Conservation (phyloP, 306 rosid genomes). For the Neltuma alba region DNA sequence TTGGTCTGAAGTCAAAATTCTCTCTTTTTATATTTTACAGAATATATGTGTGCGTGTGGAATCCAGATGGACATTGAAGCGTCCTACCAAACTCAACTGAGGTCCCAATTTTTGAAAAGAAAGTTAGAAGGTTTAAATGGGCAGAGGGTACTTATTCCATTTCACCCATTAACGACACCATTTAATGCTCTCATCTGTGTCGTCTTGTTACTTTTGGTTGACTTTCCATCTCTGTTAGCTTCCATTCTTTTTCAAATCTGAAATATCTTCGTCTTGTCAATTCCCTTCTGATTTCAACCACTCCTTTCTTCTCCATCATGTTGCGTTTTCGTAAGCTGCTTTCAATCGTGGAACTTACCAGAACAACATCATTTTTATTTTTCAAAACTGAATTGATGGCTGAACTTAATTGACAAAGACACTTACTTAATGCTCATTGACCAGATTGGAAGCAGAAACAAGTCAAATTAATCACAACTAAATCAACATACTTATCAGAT, state of each 20-base stretch:
- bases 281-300: background rate
- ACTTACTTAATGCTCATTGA: background rate
- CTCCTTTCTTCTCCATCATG: background rate
- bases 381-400: background rate
- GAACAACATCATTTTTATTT: background rate
- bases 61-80: background rate
- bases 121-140: background rate
- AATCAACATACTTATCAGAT: background rate
- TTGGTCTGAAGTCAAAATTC: no score
- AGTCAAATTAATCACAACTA: background rate
- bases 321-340: background rate
- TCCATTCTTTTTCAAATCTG: background rate
- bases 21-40: no score
- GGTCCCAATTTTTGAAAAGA: conserved; percentile 38
- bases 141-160: conserved; percentile 10
- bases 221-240: conserved; percentile 11
- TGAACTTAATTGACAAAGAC: background rate
- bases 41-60: background rate
- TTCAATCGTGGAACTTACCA: background rate
- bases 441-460: background rate
- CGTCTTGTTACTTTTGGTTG: conserved; percentile 10
- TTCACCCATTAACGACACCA: conserved; percentile 8
- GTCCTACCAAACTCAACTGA: background rate
- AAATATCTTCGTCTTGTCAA: background rate
- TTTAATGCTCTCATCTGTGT: conserved; percentile 4